Evolutionary conservation across 169 alveolate genomes (phyloP), one percentile per base, ranked within the genome.

Genomic region (Eimeria acervulina): DNA sequence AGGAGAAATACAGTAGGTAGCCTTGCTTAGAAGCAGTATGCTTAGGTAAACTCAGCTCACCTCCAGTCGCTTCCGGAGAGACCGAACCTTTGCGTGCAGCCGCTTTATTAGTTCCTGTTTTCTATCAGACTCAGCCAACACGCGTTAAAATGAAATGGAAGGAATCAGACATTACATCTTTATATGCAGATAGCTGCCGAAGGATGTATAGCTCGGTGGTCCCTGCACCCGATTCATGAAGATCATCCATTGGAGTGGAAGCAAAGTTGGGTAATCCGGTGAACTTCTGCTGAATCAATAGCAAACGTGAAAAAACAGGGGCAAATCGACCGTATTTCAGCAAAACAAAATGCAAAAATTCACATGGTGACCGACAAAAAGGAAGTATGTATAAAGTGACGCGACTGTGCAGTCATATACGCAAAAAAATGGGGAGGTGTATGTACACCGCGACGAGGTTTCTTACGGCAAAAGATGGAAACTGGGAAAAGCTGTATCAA

Each of bases 71-170:
- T 78, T 78, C 38, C 88, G 55, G 33, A 78, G 66, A 8, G 36
- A 28, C 12, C 40, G 42, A 78, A 78, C 88, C 61, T 78, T 44
- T 44, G 88, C 55, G 21, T 44, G 38, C 7, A 78, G 38, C 0
- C 88, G 88, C 63, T 66, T 31, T 38, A 78, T 78, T 44, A 78
- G 88, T n/a, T 78, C 88, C 88, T 78, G 88, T n/a, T 38, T 78
- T 23, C 33, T 74, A 6, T 5, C 52, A 74, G 52, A 8, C 52
- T 74, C 52, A 74, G 59, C 13, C 55, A 33, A 40, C 42, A 33
- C 36, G 52, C 17, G 7, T 38, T 23, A n/a, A 33, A 74, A 74
- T 1, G 55, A 7, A 33, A 19, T 31, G 21, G 28, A 78, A 17
- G 23, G 40, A 78, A 78, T 42, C 2, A n/a, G 36, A 78, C 8